Conservation (phyloP, 2,329 filamentous ascomycete genomes). For the Phoma sp. region DNA sequence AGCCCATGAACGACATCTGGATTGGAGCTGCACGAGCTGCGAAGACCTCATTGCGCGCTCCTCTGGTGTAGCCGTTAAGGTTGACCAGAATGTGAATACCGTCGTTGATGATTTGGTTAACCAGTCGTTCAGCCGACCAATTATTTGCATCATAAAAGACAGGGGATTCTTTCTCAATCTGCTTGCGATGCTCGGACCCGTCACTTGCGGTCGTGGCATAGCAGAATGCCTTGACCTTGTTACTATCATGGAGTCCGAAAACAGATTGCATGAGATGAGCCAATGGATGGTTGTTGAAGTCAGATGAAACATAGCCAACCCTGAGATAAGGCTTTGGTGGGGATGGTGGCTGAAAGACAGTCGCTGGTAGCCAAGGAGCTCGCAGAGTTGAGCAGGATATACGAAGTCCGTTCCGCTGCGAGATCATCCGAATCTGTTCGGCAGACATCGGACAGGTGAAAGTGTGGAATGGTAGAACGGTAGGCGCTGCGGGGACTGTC, state of each 20-base stretch:
- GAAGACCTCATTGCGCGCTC: constrained; percentile 96
- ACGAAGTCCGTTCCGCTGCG: constrained; percentile 88
- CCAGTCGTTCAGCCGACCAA: constrained; percentile 84
- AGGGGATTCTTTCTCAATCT: constrained; percentile 92
- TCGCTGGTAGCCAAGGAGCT: constrained; percentile 81
- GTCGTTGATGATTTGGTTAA: constrained; percentile 85
- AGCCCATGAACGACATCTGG: constrained; percentile 99
- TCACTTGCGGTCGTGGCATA: constrained; percentile 96
- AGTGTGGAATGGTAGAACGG: constrained; percentile 94
- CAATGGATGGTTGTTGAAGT: constrained; percentile 98
- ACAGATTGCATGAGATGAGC: constrained; percentile 99
- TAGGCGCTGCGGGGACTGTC: constrained; percentile 84
- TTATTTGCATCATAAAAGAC: constrained; percentile 86
- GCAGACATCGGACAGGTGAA: constrained; percentile 94
- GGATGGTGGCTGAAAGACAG: constrained; percentile 82
- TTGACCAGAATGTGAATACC: constrained; percentile 95
- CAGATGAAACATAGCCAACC: constrained; percentile 94
- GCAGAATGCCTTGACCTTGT: constrained; percentile 82
- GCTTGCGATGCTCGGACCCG: constrained; percentile 82
- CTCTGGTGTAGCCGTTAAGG: constrained; percentile 96
- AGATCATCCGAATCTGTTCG: constrained; percentile 90
- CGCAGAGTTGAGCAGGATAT: constrained; percentile 91
- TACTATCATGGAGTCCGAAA: constrained; percentile 83
- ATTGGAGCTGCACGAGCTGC: constrained; percentile 92
- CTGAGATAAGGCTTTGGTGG: constrained; percentile 85